Base-by-base conservation (phyloP, 1,139 yeast species). In the Candida labiduridarum region DNA sequence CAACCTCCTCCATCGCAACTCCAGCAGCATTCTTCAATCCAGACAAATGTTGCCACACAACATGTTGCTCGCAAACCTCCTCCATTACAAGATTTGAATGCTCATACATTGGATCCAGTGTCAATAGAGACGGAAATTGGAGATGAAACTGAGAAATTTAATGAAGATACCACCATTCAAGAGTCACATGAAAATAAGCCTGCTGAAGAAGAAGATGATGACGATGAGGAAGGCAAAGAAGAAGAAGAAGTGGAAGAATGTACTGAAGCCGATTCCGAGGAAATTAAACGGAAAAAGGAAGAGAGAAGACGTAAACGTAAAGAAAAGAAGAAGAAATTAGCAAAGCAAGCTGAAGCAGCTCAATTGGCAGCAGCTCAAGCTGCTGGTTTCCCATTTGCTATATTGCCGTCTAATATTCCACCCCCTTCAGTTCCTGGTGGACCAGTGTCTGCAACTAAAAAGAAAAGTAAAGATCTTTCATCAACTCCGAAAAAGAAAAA, bases 311-410 rank as follows among this genome's bases (percentile, higher is more conserved):
- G 49, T 42, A 31, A 19, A 31, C 52, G 48, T 58, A 56, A 39
- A 45, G 46, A 41, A 52, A 49, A 49, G 41, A 41, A 55, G 31
- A 56, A 51, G 45, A 55, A 57, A 50, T 51, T 55, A 41, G 56
- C 57, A 33, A 56, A 59, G 45, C 60, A 56, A 43, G 66, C 64
- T n/a, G 59, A 62, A 49, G 63, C 64, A 46, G 69, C 69, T 2
- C 65, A 66, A 47, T 52, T 61, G 18, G 65, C 60, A 2, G 59
- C 60, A 5, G 60, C 58, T 4, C 56, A 54, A 50, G 62, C 60
- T 16, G 60, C 59, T 4, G 61, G 59, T 34, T 54, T 55, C 45
- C 53, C 53, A 39, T 53, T 52, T 49, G 56, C 58, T n/a, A 44
- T 52, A 31, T 50, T 59, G n/a, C 61, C 63, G 8, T 53, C 56